Evolutionary conservation across 2,329 filamentous ascomycete genomes (phyloP).

Genomic region (Colletotrichum sp.): DNA sequence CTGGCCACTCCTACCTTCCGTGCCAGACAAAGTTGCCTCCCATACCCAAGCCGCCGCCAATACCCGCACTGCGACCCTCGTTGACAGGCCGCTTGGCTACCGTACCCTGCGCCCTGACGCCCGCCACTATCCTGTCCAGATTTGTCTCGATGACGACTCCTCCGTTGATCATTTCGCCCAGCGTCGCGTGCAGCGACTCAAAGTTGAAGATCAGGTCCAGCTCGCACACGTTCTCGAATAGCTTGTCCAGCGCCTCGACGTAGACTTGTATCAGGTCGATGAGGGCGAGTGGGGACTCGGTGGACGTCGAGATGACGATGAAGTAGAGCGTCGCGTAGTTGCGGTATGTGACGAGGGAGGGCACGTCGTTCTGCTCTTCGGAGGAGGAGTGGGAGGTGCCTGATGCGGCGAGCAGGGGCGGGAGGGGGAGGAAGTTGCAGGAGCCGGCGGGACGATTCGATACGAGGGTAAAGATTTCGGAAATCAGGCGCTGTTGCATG

Average conservation of each 20-base stretch:
- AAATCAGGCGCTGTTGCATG: conserved; percentile 95
- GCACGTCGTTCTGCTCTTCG: conserved; percentile 82
- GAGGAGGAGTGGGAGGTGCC: conserved; percentile 68
- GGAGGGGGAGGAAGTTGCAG: conserved; percentile 93
- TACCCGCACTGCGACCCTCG: conserved; percentile 57
- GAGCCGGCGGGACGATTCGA: conserved; percentile 89
- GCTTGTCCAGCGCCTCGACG: conserved; percentile 89
- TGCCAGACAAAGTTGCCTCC: conserved; percentile 64
- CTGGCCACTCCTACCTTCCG: conserved; percentile 33
- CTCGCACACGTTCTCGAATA: conserved; percentile 99
- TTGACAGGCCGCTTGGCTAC: conserved; percentile 83
- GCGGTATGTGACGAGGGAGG: conserved; percentile 95
- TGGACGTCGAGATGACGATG: conserved; percentile 96
- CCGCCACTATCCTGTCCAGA: conserved; percentile 85
- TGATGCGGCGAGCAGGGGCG: conserved; percentile 67
- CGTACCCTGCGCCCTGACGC: conserved; percentile 77
- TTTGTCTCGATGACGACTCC: conserved; percentile 94
- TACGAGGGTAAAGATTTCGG: conserved; percentile 96
- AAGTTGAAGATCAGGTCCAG: conserved; percentile 99
- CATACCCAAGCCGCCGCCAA: conserved; percentile 59
- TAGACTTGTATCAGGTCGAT: conserved; percentile 99
- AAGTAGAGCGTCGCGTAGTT: conserved; percentile 99
- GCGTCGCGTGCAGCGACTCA: conserved; percentile 89
- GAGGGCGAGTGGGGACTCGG: conserved; percentile 91
- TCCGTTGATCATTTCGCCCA: conserved; percentile 94